Conservation (phyloP, 208 protist genomes). For the Leishmania martiniquensis region DNA sequence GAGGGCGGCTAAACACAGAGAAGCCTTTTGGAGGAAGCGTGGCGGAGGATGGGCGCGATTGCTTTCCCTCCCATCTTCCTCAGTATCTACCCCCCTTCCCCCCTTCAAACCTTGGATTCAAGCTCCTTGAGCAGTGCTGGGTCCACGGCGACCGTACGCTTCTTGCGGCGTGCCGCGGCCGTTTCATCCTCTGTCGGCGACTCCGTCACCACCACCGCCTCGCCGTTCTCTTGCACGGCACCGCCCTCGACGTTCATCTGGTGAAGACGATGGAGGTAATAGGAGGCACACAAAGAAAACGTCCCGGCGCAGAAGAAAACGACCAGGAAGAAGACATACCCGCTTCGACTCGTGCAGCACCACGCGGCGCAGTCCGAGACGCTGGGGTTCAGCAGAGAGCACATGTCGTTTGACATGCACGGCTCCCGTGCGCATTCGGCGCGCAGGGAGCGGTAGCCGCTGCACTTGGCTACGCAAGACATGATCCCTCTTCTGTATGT, state of each 20-base stretch:
- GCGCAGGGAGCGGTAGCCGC: conserved; percentile 71
- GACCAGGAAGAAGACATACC: conserved; percentile 77
- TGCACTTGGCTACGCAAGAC: conserved; percentile 66
- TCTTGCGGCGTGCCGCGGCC: conserved; percentile 41
- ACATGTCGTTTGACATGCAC: conserved; percentile 73
- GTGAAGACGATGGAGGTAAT: conserved; percentile 83
- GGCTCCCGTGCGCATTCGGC: conserved; percentile 74
- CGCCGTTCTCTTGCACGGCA: conserved; percentile 57
- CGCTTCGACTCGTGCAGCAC: conserved; percentile 75
- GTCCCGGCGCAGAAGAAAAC: conserved; percentile 77
- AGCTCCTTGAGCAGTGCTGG: conserved; percentile 59
- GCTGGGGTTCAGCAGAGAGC: conserved; percentile 44
- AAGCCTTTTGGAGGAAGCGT: background rate
- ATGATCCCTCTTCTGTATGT: conserved; percentile 11
- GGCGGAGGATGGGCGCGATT: too few species aligned
- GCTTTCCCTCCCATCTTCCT: background rate
- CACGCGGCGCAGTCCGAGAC: conserved; percentile 68
- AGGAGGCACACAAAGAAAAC: conserved; percentile 61
- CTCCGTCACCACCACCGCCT: conserved; percentile 38
- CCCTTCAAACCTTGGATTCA: conserved; percentile 18
- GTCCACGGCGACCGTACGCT: conserved; percentile 61
- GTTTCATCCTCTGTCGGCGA: conserved; percentile 37
- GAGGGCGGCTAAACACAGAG: background rate
- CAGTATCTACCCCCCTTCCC: background rate
- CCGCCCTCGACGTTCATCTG: conserved; percentile 70